Conservation (phyloP, 805 yeast genomes). For the Monosporozyma aerobia region DNA sequence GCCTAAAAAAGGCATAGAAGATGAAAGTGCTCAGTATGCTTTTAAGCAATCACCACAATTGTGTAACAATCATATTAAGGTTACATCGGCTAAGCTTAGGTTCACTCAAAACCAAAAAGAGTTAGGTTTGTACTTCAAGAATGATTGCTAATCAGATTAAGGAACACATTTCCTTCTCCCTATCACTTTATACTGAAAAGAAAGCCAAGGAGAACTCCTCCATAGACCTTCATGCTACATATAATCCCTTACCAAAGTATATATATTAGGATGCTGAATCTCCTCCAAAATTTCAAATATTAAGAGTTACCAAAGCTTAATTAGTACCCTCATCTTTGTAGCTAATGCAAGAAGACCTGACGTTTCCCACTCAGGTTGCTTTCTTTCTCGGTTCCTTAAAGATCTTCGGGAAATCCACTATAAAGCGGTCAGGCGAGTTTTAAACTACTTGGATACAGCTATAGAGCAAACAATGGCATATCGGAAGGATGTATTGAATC, state of each 20-base stretch:
- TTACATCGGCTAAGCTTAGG: conserved; percentile 20
- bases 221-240: no score
- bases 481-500: no score
- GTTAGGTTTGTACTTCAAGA: conserved; percentile 1
- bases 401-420: no score
- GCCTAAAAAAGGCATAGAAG: conserved; percentile 5
- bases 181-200: background rate
- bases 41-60: conserved; percentile 15
- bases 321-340: conserved; percentile 4
- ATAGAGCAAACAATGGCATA: no score
- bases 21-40: conserved; percentile 10
- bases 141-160: background rate
- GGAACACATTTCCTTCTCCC: background rate
- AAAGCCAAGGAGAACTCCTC: background rate
- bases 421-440: no score
- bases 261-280: background rate
- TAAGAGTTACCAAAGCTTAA: conserved; percentile 2
- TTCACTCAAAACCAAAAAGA: conserved; percentile 6
- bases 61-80: conserved; percentile 25
- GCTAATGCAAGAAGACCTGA: conserved; percentile 11
- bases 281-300: background rate
- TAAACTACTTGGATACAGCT: no score
- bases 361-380: conserved; percentile 4
- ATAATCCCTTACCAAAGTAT: background rate
- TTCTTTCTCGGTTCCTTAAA: conserved; percentile 4